Conservation (phyloP, 2,329 filamentous ascomycete species). For the Elsinoe perseae region DNA sequence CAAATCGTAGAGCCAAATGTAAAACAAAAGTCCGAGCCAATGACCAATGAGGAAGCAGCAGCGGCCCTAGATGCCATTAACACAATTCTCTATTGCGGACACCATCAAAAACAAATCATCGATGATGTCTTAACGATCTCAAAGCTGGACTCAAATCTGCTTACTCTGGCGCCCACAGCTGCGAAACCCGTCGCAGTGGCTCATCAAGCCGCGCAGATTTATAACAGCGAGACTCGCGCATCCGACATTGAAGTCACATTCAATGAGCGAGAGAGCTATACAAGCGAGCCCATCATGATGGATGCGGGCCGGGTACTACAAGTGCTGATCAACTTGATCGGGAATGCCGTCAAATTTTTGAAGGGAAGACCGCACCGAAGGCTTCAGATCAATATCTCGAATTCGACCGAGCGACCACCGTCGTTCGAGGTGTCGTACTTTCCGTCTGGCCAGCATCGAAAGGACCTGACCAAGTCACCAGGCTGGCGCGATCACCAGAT, state of each 20-base stretch:
- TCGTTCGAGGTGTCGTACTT: background rate
- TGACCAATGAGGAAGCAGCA: background rate
- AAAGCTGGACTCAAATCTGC: slow-evolving; percentile 39
- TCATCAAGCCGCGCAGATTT: slow-evolving; percentile 28
- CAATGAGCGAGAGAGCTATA: slow-evolving; percentile 4
- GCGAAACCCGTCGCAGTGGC: slow-evolving; percentile 20
- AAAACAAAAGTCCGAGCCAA: background rate
- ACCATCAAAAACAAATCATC: slow-evolving; percentile 31
- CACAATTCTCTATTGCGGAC: slow-evolving; percentile 17
- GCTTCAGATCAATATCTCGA: background rate
- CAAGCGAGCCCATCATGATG: slow-evolving; percentile 21
- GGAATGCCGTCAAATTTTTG: slow-evolving; percentile 26
- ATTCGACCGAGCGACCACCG: background rate
- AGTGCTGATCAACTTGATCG: slow-evolving; percentile 25
- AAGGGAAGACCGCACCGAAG: slow-evolving; percentile 14
- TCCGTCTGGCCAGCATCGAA: background rate
- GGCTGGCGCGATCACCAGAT: background rate
- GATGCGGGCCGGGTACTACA: slow-evolving; percentile 24
- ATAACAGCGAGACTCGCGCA: slow-evolving; percentile 25
- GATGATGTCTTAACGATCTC: slow-evolving; percentile 41
- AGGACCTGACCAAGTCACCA: background rate
- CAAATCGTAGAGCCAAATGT: background rate
- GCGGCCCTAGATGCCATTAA: slow-evolving; percentile 14
- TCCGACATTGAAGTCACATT: slow-evolving; percentile 23
- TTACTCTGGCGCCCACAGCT: slow-evolving; percentile 25